Percentiles rank a stretch among this genome's conserved stretches.
These are phyloP conservation scores for Acanthochlamys bracteata DNA, from an alignment of 106 monocot genomes.

Conservation along the genomic window DNA sequence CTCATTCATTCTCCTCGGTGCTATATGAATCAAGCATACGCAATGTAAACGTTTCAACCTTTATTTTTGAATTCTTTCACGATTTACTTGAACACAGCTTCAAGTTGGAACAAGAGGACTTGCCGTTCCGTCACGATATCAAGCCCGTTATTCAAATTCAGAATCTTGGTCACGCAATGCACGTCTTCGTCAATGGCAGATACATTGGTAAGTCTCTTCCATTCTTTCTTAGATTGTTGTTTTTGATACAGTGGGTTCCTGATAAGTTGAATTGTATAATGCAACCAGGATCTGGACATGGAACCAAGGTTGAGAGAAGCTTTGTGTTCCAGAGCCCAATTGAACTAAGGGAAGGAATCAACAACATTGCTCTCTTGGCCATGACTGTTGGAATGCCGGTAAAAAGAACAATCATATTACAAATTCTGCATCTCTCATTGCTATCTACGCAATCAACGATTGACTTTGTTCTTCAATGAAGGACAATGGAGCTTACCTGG, in stretches of 20 bases:
- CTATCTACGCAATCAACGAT: not conserved
- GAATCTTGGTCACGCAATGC: constrained; percentile 53
- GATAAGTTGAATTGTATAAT: not conserved
- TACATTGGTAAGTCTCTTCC: constrained; percentile 48
- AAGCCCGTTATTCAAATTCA: constrained; percentile 64
- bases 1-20: not conserved
- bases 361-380: constrained; percentile 49
- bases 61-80: not conserved
- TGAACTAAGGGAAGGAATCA: constrained; percentile 46
- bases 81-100: constrained; percentile 36
- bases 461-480: constrained; percentile 8
- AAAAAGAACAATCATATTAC: not conserved
- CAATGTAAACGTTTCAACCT: not conserved
- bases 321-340: constrained; percentile 55
- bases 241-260: not conserved
- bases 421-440: not conserved
- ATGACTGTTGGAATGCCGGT: constrained; percentile 60
- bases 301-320: constrained; percentile 47
- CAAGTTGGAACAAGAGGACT: constrained; percentile 43
- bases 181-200: constrained; percentile 62
- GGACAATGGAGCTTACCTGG: constrained; percentile 84
- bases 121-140: constrained; percentile 64
- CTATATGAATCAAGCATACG: not conserved
- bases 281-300: constrained; percentile 59
- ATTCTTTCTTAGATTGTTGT: not conserved